Evolutionary conservation across 768 basidiomycete species (phyloP).

Genomic region (Kwoniella bestiolae): DNA sequence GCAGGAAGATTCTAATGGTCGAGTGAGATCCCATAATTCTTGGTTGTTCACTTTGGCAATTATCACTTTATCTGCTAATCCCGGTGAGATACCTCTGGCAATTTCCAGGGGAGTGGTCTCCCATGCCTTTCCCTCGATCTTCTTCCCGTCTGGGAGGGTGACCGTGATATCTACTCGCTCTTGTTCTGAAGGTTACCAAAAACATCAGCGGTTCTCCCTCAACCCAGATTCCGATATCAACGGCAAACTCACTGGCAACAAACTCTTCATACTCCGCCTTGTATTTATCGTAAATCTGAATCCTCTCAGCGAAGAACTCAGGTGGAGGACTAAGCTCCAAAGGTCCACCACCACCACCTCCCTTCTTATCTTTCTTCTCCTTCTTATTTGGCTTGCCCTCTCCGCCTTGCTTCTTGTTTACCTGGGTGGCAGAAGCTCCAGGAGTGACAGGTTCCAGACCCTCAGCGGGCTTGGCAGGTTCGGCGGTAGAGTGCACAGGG

Average conservation of each 20-base stretch:
- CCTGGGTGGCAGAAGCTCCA: constrained; percentile 25
- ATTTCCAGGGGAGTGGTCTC: constrained; percentile 92
- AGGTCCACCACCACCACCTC: constrained; percentile 36
- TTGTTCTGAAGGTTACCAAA: constrained; percentile 65
- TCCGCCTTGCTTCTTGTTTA: constrained; percentile 21
- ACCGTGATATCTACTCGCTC: constrained; percentile 80
- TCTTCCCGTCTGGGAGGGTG: constrained; percentile 83
- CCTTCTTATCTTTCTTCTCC: constrained; percentile 53
- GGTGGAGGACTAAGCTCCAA: constrained; percentile 67
- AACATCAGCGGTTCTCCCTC: constrained; percentile 3
- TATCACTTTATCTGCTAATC: constrained; percentile 82
- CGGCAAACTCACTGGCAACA: constrained; percentile 67
- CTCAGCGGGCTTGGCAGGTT: constrained; percentile 44
- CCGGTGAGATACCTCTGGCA: constrained; percentile 83
- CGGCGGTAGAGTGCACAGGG: constrained; percentile 51
- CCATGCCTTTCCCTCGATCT: constrained; percentile 84
- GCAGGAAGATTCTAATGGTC: constrained; percentile 85
- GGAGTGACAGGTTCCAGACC: constrained; percentile 32
- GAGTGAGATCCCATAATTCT: constrained; percentile 88
- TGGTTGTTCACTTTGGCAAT: constrained; percentile 78
- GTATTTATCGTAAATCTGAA: constrained; percentile 84
- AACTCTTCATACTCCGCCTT: constrained; percentile 82
- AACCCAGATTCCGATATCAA: too few species aligned
- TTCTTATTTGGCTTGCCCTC: constrained; percentile 46
- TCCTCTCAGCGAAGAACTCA: constrained; percentile 83